A percentile compares a stretch with the other conserved stretches of the same genome.
phyloP scores from a whole-genome alignment of 768 basidiomycete species.

The Amanita exitialis region DNA sequence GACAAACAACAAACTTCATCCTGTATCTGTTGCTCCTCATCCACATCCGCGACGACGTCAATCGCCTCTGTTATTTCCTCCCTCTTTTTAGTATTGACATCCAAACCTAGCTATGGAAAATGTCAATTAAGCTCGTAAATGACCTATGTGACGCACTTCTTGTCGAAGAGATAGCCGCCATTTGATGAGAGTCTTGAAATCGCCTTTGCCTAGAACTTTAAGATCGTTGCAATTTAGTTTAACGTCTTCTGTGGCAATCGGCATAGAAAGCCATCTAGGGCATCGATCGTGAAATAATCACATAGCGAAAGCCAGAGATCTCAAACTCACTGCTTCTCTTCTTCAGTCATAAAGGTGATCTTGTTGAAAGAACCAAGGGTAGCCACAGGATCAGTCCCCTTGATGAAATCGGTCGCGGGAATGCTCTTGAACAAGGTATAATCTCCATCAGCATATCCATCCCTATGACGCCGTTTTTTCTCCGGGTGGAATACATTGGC shows the following conservation, averaged over 20 bases:
- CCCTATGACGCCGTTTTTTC: conserved; percentile 87
- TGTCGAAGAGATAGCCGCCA: conserved; percentile 86
- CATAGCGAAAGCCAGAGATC: conserved; percentile 12
- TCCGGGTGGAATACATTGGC: conserved; percentile 96
- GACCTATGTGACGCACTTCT: conserved; percentile 45
- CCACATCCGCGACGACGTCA: conserved; percentile 56
- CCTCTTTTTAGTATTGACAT: conserved; percentile 62
- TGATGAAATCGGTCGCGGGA: conserved; percentile 63
- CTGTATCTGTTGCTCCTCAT: conserved; percentile 85
- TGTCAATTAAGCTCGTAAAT: neutral
- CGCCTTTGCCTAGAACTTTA: conserved; percentile 95
- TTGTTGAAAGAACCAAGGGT: conserved; percentile 71
- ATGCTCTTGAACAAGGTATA: conserved; percentile 79
- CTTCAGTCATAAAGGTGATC: conserved; percentile 68
- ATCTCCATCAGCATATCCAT: conserved; percentile 93
- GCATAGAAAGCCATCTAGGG: conserved; percentile 60
- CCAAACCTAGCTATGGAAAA: conserved; percentile 61
- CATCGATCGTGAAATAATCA: conserved; percentile 3
- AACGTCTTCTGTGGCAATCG: conserved; percentile 71
- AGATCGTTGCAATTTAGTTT: conserved; percentile 82
- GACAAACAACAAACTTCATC: conserved; percentile 52
- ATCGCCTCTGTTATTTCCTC: conserved; percentile 70
- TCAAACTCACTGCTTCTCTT: conserved; percentile 76
- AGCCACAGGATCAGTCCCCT: conserved; percentile 60
- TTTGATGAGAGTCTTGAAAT: conserved; percentile 88